Evolutionary conservation across 352 stramenopile genomes (phyloP), one percentile per base, ranked within the genome.

Genomic region (Globisporangium emineosum): DNA sequence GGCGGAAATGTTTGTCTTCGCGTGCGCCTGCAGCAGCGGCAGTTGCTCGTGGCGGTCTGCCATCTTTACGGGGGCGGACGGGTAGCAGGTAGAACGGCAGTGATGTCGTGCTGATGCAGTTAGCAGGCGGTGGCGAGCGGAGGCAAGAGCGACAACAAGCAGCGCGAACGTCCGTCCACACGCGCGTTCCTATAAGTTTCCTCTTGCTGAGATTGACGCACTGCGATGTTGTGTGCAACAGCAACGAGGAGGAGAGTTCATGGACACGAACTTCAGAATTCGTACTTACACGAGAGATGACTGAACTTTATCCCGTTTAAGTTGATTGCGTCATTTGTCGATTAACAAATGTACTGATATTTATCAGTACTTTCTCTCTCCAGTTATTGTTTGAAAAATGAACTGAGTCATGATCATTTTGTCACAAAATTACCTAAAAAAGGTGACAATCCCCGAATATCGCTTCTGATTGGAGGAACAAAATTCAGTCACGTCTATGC

Each of bases 1-100:
- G 23, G 10, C 12, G 23, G 29, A 12, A 6, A 15, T 7, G 10
- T 27, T 57, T 7, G n/a, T 57, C 25, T 40, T 57, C 27, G 27
- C 51, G 15, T 40, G 51, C 29, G 13, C 4, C 27, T 64, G 47
- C 12, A 64, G 47, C 45, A 64, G 58, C 47, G 58, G 47, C 45
- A 37, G 45, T 19, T 57, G 47, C 47, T 64, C 58, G 3, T 23
- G 45, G 5, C 17, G 47, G 3, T 15, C 23, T 10, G 47, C 1
- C 57, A 64, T 64, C 15, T 23, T 51, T 27, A 12, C 8, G 6
- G 15, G 19, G 35, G 6, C 23, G 33, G 52, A 17, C 15, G 17
- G 29, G 37, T 10, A 40, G 33, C 8, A 17, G 10, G 5, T 40
- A 4, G 8, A 15, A 40, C 15, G 35, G 35, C 35, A 15, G 19